Conservation (phyloP, 495 filamentous ascomycete species). For the Lepraria neglecta region DNA sequence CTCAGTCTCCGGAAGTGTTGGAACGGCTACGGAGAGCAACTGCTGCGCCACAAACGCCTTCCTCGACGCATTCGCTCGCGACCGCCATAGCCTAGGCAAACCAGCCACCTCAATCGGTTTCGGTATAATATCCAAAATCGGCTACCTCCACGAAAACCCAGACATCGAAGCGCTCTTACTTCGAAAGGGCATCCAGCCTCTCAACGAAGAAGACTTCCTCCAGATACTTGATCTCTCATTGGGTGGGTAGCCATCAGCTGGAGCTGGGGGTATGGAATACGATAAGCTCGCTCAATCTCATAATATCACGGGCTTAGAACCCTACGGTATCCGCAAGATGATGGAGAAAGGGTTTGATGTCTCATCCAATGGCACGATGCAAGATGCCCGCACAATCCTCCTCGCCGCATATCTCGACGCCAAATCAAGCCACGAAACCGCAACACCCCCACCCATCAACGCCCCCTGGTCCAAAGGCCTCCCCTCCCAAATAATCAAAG, state of each 20-base stretch:
- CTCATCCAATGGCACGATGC: slow-evolving; percentile 18
- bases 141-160: slow-evolving; percentile 34
- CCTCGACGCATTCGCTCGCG: slow-evolving; percentile 30
- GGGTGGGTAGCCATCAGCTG: background rate
- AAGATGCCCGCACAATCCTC: slow-evolving; percentile 27
- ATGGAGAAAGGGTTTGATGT: slow-evolving; percentile 29
- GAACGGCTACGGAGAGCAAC: slow-evolving; percentile 20
- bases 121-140: slow-evolving; percentile 30
- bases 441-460: background rate
- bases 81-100: slow-evolving; percentile 21
- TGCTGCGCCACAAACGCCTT: slow-evolving; percentile 26
- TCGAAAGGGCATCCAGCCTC: slow-evolving; percentile 31
- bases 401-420: background rate
- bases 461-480: background rate
- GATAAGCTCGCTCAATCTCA: too few relatives aligned
- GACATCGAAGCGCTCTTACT: slow-evolving; percentile 34
- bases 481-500: background rate
- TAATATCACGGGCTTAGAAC: slow-evolving; percentile 29
- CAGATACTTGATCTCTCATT: slow-evolving; percentile 34
- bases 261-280: background rate
- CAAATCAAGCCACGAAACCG: background rate
- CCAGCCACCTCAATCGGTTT: slow-evolving; percentile 25
- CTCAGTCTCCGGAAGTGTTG: slow-evolving; percentile 23
- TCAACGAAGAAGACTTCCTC: slow-evolving; percentile 36
- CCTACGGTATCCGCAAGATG: slow-evolving; percentile 25